phyloP scores from a whole-genome alignment of 768 basidiomycete genomes.

The Mycena polygramma region DNA sequence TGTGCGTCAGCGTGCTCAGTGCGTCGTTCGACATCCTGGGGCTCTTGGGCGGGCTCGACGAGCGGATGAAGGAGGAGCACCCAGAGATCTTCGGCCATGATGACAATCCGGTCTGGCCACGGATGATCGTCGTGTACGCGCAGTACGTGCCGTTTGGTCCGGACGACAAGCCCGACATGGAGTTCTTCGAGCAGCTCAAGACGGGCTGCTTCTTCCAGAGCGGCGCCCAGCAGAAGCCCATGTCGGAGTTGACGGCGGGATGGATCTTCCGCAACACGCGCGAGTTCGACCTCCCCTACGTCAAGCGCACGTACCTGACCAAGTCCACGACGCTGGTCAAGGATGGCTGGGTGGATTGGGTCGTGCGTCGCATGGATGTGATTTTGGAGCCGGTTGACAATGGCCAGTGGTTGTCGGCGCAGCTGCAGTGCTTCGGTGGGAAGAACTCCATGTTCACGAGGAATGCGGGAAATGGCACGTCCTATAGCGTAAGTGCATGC shows the following conservation, averaged over 20 bases:
- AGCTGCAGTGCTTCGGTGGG: conserved; percentile 33
- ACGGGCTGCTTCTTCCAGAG: conserved; percentile 15
- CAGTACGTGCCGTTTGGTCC: conserved; percentile 32
- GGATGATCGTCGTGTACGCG: conserved; percentile 33
- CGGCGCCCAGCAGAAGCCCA: conserved; percentile 22
- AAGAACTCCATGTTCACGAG: conserved; percentile 31
- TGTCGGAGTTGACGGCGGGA: conserved; percentile 28
- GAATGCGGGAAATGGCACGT: conserved; percentile 28
- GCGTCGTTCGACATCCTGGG: conserved; percentile 26
- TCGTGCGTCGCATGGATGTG: conserved; percentile 25
- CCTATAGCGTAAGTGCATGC: conserved; percentile 26
- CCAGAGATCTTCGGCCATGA: conserved; percentile 30
- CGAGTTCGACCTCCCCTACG: conserved; percentile 33
- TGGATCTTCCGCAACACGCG: conserved; percentile 35
- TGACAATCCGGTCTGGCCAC: conserved; percentile 23
- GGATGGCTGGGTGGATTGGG: conserved; percentile 35
- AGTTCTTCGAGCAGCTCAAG: conserved; percentile 24
- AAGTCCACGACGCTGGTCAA: conserved; percentile 28
- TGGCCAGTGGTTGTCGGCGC: conserved; percentile 34
- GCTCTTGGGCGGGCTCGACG: conserved; percentile 29
- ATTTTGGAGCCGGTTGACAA: conserved; percentile 20
- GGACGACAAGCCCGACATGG: conserved; percentile 30
- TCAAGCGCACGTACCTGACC: conserved; percentile 33
- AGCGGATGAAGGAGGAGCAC: conserved; percentile 30
- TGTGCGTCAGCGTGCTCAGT: conserved; percentile 35